A percentile compares a stretch with the other conserved stretches of the same genome.
Conservation (phyloP, 768 basidiomycete genomes). For the Russula vinacea region DNA sequence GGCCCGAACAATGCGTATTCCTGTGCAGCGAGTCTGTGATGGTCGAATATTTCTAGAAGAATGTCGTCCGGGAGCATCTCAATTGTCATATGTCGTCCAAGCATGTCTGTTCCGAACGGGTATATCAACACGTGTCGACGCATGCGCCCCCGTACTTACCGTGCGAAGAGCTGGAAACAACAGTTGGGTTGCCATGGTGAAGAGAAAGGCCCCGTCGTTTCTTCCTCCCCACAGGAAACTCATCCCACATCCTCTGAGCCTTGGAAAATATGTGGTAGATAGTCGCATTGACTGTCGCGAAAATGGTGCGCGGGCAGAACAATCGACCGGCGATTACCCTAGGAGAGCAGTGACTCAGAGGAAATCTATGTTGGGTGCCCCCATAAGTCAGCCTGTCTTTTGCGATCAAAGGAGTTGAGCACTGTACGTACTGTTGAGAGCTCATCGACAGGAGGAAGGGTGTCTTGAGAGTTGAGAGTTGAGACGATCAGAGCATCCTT, state of each 20-base stretch:
- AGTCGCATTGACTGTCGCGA: constrained; percentile 14
- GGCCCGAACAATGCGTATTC: constrained; percentile 10
- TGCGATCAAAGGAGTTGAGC: neutral
- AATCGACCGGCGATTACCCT: neutral
- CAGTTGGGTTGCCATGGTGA: neutral
- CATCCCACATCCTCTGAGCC: constrained; percentile 17
- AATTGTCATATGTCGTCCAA: neutral
- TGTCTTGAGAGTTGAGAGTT: neutral
- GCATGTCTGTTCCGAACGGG: neutral
- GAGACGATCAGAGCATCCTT: neutral
- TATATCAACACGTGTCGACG: neutral
- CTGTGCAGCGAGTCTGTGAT: constrained; percentile 2
- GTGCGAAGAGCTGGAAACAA: neutral
- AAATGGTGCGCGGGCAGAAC: no score
- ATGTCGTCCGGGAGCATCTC: constrained; percentile 20
- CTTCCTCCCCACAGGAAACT: neutral
- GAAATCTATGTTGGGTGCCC: neutral
- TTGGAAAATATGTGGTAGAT: constrained; percentile 11
- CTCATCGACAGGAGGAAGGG: constrained; percentile 6
- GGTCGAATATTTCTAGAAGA: constrained; percentile 24
- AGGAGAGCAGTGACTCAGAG: neutral
- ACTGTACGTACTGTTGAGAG: constrained; percentile 11
- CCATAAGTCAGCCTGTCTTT: neutral
- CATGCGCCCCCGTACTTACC: neutral
- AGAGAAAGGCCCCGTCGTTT: neutral